These are phyloP conservation scores for Triticum timopheevii DNA, from an alignment of 176 grass and related monocot genomes.

Conservation along the genomic window DNA sequence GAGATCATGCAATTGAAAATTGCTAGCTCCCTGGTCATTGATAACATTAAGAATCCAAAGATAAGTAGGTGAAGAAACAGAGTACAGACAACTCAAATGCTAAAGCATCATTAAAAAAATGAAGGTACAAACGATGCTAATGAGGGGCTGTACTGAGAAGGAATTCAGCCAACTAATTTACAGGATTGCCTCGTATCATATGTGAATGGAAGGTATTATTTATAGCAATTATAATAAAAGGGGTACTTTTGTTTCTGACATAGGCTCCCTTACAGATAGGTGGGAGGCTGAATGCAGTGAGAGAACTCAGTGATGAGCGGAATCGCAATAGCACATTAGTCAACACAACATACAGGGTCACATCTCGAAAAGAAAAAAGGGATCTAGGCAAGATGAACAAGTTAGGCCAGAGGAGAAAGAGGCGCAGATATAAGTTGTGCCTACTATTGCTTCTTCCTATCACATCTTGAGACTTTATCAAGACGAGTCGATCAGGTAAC, in stretches of 20 bases:
- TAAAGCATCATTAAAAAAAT: conserved; percentile 24
- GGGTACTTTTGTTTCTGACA: not conserved
- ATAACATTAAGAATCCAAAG: conserved; percentile 19
- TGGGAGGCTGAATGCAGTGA: not conserved
- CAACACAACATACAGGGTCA: not conserved
- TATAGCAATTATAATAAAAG: not conserved
- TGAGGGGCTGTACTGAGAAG: not conserved
- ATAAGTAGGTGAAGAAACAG: conserved; percentile 25
- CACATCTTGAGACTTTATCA: not conserved
- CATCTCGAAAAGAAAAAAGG: not conserved
- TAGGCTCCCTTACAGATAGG: not conserved
- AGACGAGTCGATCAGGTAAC: not conserved
- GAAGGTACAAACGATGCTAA: not conserved
- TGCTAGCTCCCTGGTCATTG: conserved; percentile 59
- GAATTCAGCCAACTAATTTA: conserved; percentile 8
- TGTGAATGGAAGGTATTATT: not conserved
- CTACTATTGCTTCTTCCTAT: not conserved
- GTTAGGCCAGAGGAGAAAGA: not conserved
- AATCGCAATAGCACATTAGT: not conserved
- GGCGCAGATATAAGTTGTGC: not conserved
- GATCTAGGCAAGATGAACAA: conserved; percentile 8
- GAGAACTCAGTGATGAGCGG: not conserved
- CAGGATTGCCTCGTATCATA: not conserved
- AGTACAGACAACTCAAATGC: conserved; percentile 3
- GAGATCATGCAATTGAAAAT: conserved; percentile 85